Percentiles rank a stretch among this genome's conserved stretches.
These are phyloP conservation scores for Dryadomyces sulphureus DNA, from an alignment of 2,329 filamentous ascomycete genomes.

Conservation along the genomic window DNA sequence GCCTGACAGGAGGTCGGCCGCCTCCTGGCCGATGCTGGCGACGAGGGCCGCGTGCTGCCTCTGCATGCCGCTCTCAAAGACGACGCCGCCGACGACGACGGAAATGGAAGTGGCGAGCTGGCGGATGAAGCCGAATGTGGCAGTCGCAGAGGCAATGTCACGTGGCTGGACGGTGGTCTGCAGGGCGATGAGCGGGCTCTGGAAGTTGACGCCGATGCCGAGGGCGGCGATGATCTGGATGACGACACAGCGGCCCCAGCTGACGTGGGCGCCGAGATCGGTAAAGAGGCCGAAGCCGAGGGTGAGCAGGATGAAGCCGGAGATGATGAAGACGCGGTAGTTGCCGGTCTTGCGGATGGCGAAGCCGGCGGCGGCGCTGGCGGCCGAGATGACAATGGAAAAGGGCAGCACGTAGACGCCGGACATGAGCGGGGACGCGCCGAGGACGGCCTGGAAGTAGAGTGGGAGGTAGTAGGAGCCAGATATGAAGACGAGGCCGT, in stretches of 20 bases:
- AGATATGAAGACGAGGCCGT: slow-evolving; percentile 65
- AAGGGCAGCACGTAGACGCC: slow-evolving; percentile 63
- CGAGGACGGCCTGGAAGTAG: slow-evolving; percentile 67
- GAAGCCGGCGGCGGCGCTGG: slow-evolving; percentile 26
- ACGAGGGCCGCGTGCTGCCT: slow-evolving; percentile 17
- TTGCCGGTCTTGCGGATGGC: slow-evolving; percentile 38
- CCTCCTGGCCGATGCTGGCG: slow-evolving; percentile 18
- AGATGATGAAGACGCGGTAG: slow-evolving; percentile 40
- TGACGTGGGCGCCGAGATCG: slow-evolving; percentile 33
- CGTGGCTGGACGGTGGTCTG: slow-evolving; percentile 44
- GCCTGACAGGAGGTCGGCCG: slow-evolving; percentile 40
- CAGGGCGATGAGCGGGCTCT: slow-evolving; percentile 46
- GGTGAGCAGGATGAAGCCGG: slow-evolving; percentile 37
- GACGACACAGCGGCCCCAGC: slow-evolving; percentile 31
- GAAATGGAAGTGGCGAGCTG: slow-evolving; percentile 42
- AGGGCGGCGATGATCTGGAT: slow-evolving; percentile 46
- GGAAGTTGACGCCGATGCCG: slow-evolving; percentile 48
- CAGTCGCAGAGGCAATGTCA: slow-evolving; percentile 49
- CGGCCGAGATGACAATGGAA: slow-evolving; percentile 38
- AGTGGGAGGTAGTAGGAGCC: slow-evolving; percentile 69
- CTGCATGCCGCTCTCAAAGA: slow-evolving; percentile 26
- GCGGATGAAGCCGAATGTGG: slow-evolving; percentile 45
- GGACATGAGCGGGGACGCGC: slow-evolving; percentile 52
- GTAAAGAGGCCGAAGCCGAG: slow-evolving; percentile 45
- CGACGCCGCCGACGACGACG: slow-evolving; percentile 38